Percentiles rank a stretch among this genome's conserved stretches.
Conservation (phyloP, 768 basidiomycete genomes). For the Pulveroboletus sp. region DNA sequence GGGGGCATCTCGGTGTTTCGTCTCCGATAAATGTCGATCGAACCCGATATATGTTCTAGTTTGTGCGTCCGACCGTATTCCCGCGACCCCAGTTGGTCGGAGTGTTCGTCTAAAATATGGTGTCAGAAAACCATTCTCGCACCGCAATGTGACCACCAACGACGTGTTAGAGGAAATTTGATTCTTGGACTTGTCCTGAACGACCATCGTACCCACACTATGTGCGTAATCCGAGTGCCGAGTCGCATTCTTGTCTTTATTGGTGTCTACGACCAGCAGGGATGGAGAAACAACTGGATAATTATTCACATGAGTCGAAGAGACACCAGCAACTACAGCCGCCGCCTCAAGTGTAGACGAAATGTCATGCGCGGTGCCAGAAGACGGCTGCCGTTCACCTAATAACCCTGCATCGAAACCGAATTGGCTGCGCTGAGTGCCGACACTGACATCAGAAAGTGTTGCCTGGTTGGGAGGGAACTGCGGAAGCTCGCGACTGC, state of each 20-base stretch:
- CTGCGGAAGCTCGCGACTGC: neutral
- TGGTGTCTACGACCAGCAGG: neutral
- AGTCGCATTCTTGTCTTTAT: neutral
- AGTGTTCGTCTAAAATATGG: slow-evolving; percentile 1
- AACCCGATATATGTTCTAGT: neutral
- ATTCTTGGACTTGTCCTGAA: neutral
- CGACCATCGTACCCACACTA: neutral
- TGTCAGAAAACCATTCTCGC: neutral
- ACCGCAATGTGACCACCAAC: slow-evolving; percentile 5
- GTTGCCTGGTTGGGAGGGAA: neutral
- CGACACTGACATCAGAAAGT: neutral
- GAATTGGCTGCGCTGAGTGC: neutral
- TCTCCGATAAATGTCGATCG: neutral
- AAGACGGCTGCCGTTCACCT: neutral
- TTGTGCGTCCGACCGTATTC: neutral
- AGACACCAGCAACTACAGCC: no score
- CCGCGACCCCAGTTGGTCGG: neutral
- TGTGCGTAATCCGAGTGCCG: neutral
- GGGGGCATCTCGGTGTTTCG: neutral
- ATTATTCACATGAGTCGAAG: neutral
- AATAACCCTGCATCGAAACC: neutral
- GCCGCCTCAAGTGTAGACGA: neutral
- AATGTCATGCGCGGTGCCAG: neutral
- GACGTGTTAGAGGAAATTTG: neutral
- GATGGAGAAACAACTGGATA: neutral